phyloP scores from a whole-genome alignment of 176 grass and related monocot species.

The Carex kokanica region DNA sequence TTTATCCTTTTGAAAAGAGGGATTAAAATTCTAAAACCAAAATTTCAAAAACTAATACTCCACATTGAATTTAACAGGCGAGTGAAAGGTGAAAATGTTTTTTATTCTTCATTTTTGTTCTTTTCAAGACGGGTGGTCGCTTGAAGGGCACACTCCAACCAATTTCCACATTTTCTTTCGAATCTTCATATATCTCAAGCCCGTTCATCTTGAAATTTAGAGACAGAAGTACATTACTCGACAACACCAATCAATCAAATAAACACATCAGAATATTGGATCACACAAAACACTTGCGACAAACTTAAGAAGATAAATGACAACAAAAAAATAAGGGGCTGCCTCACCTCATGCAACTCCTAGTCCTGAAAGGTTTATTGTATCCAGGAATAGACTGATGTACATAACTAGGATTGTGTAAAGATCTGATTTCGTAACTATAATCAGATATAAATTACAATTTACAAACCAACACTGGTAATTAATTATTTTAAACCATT shows the following conservation, averaged over 20 bases:
- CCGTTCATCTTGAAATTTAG: not conserved
- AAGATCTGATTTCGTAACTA: not conserved
- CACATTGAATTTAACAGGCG: too few species aligned
- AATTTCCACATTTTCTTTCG: not conserved
- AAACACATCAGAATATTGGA: not conserved
- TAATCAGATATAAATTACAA: not conserved
- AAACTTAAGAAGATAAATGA: not conserved
- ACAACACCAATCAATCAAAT: not conserved
- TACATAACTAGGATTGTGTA: not conserved
- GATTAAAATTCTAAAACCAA: too few species aligned
- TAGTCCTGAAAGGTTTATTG: not conserved
- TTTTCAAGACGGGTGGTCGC: not conserved
- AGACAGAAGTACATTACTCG: not conserved
- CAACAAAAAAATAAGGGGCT: not conserved
- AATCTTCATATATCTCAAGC: not conserved
- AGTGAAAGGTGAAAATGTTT: not conserved
- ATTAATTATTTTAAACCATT: not conserved
- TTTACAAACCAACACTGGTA: not conserved
- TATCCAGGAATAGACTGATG: not conserved
- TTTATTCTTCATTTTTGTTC: not conserved
- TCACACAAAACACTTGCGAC: not conserved
- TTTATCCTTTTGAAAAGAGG: too few species aligned
- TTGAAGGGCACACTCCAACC: not conserved
- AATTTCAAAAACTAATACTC: too few species aligned
- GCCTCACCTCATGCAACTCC: not conserved